Evolutionary conservation across 2,329 filamentous ascomycete genomes (phyloP), one percentile per base, ranked within the genome.

Genomic region (Trichoderma polysporum): DNA sequence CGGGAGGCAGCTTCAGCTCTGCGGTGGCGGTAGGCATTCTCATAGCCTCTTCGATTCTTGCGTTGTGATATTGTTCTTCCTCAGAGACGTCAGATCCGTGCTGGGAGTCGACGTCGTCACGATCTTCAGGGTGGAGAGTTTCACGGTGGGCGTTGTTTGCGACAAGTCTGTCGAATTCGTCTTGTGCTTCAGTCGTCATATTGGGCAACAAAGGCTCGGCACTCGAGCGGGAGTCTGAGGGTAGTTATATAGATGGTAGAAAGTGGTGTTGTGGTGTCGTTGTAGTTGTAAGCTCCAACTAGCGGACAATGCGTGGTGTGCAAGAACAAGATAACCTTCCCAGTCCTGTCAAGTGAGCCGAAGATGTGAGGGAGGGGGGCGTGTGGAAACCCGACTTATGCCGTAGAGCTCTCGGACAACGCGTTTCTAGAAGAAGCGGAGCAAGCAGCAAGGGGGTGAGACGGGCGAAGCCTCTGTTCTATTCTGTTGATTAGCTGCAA

Each of bases 161-260:
- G 69, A 91, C 78, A 67, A 91, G 83, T 70, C 81, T 78, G 76
- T 89, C 85, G 77, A 89, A 90, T 78, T 91, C 88, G 81, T 90
- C 86, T 77, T 90, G 86, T 60, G 88, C 88, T 67, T 86, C 81
- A 64, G 87, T 88, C 59, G 84, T 80, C 85, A 88, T 88, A 76
- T 63, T 82, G 81, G 72, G 71, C 50, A 50, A 41, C 39, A 59
- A 25, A 17, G 61, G 41, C 69, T 63, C 59, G 60, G 68, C 68
- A 25, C 22, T 54, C 50, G 54, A 63, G 37, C 56, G 54, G 69
- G 68, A 35, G 70, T 58, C 59, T 39, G 61, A 61, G 56, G 52
- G 59, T 68, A 47, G 54, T 68, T 75, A 70, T 72, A 75, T 74
- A 75, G 60, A 63, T 63, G 29, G 9, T 27, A n/a, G 53, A 52